These are phyloP conservation scores for Backusella psychrophila DNA, from an alignment of 192 early-diverging fungal species.

Conservation along the genomic window DNA sequence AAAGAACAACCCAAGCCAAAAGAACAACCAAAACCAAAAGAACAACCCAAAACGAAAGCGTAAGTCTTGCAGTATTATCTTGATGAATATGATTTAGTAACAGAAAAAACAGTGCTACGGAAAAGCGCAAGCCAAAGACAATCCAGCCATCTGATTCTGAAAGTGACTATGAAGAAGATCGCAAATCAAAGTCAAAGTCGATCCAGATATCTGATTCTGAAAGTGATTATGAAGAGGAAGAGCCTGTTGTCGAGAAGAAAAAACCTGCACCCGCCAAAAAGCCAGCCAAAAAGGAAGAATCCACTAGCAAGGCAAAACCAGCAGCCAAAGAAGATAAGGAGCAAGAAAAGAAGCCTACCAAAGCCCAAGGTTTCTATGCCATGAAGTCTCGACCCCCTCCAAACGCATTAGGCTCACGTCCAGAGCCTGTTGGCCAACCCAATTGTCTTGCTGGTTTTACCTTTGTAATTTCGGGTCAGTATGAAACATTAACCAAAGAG, in stretches of 20 bases:
- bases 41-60: not conserved
- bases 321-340: not conserved
- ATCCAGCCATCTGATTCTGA: not conserved
- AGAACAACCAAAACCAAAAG: not conserved
- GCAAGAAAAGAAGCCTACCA: not conserved
- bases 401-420: constrained; percentile 29
- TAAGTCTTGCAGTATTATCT: not conserved
- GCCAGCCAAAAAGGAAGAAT: not conserved
- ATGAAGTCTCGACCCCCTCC: constrained; percentile 26
- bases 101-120: not conserved
- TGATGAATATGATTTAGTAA: not conserved
- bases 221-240: not conserved
- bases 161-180: not conserved
- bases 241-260: not conserved
- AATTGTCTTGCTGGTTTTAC: constrained; percentile 55
- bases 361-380: not conserved
- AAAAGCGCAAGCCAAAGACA: not conserved
- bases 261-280: not conserved
- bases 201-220: not conserved
- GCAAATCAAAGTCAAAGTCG: not conserved
- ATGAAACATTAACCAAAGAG: constrained; percentile 71
- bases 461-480: constrained; percentile 96
- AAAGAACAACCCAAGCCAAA: not conserved
- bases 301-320: not conserved
- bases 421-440: constrained; percentile 19